Evolutionary conservation across 257 asterid species (phyloP).

Genomic region (Nicotiana sylvestris): DNA sequence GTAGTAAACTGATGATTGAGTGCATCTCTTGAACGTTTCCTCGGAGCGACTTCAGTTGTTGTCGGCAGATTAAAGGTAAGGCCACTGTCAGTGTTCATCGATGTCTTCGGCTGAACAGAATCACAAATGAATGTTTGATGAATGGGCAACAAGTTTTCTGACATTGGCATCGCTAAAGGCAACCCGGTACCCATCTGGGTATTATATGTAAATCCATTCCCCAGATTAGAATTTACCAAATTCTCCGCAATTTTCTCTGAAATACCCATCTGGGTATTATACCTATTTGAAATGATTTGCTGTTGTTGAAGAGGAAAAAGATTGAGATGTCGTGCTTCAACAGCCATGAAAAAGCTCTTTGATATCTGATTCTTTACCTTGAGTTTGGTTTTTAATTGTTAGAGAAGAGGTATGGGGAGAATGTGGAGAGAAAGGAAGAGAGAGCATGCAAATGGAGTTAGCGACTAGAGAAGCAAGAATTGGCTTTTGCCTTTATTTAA

Average conservation of each 20-base stretch:
- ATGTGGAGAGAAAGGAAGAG: not conserved
- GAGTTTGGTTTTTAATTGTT: not conserved
- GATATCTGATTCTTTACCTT: slow-evolving; percentile 1
- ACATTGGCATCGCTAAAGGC: slow-evolving; percentile 20
- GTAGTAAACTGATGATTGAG: slow-evolving; percentile 14
- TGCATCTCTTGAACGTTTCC: slow-evolving; percentile 56
- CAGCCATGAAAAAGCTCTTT: slow-evolving; percentile 38
- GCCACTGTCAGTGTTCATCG: slow-evolving; percentile 55
- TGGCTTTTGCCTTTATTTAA: slow-evolving; percentile 39
- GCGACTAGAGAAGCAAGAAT: slow-evolving; percentile 21
- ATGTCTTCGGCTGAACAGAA: slow-evolving; percentile 42
- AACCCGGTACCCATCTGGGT: not conserved
- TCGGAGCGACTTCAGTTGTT: slow-evolving; percentile 18
- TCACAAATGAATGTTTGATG: slow-evolving; percentile 34
- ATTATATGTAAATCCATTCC: not conserved
- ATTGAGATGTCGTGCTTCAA: slow-evolving; percentile 61
- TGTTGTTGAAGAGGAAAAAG: slow-evolving; percentile 27
- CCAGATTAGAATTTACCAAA: not conserved
- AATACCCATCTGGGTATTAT: too few species aligned
- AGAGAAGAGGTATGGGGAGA: slow-evolving; percentile 15
- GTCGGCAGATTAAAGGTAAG: slow-evolving; percentile 36
- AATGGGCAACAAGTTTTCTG: slow-evolving; percentile 28
- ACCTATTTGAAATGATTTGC: not conserved
- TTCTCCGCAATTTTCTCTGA: not conserved
- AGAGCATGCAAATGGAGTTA: slow-evolving; percentile 20